Conservation (phyloP, 2,329 filamentous ascomycete species). For the Aspergillus pseudonomiae region DNA sequence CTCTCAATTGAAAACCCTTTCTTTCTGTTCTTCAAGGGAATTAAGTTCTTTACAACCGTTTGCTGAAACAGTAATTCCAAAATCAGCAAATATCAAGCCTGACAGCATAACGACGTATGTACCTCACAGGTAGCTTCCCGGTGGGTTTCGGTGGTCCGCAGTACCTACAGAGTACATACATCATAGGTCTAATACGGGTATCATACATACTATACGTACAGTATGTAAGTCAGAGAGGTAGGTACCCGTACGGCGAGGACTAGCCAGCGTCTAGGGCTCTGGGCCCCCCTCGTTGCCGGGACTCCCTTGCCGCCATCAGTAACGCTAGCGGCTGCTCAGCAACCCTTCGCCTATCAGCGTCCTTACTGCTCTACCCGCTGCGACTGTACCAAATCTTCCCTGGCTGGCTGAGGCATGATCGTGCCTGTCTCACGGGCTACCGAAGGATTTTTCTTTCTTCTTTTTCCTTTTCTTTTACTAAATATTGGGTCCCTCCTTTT, state of each 20-base stretch:
- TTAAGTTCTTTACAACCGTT: neutral
- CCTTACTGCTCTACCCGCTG: conserved; percentile 15
- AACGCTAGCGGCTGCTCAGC: conserved; percentile 36
- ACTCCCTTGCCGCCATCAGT: conserved; percentile 41
- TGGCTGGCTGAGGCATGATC: conserved; percentile 29
- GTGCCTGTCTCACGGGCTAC: conserved; percentile 28
- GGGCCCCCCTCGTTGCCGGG: conserved; percentile 36
- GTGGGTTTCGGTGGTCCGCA: neutral
- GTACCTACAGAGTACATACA: neutral
- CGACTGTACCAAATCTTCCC: conserved; percentile 18
- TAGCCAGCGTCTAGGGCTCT: conserved; percentile 13
- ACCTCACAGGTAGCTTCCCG: neutral
- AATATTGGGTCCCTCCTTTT: conserved; percentile 5
- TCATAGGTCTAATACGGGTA: neutral
- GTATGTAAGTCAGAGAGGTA: conserved; percentile 7
- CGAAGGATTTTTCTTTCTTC: conserved; percentile 14
- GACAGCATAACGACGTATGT: conserved; percentile 3
- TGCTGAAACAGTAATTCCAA: neutral
- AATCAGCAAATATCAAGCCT: neutral
- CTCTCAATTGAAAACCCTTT: neutral
- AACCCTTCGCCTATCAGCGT: conserved; percentile 39
- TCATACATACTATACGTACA: conserved; percentile 12
- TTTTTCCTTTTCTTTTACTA: conserved; percentile 14
- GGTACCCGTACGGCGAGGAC: conserved; percentile 11
- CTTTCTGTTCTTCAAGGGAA: neutral